Base-by-base conservation (phyloP, 352 stramenopile genomes). In the Albugo laibachii region DNA sequence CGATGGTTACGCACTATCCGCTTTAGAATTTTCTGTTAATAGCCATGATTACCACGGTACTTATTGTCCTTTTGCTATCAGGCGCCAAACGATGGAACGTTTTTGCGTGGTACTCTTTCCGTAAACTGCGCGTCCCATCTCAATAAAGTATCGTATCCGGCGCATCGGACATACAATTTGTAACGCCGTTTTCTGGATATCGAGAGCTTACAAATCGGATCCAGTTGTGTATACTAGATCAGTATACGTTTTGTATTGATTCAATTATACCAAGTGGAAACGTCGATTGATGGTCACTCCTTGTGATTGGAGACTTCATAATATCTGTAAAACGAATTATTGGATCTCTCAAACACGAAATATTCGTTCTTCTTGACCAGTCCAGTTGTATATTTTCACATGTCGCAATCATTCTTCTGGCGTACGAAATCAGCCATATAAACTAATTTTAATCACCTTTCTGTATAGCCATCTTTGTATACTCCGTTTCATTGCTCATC, bases 141-240 rank as follows among this genome's bases (percentile, higher is more conserved):
- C 20, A 10, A 43, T 43, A 3, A 10, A 24, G 3, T 43, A 8
- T 8, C n/a, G n/a, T n/a, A n/a, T n/a, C n/a, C 24, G 24, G 24
- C 3, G 3, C 24, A 10, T 3, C 24, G 24, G 16, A 43, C 8
- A 8, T 43, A 8, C 20, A 43, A 19, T 43, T 3, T 3, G 20
- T 43, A 97, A 97, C 59, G 94, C 91, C 21, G 61, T 97, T 35
- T 97, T 96, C 63, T 97, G 91, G 87, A 94, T 61, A 84, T 94
- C 40, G 95, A 97, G 56, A 88, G 81, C 21, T 96, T 95, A 55
- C 80, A n/a, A n/a, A n/a, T n/a, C n/a, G n/a, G n/a, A n/a, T n/a
- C n/a, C n/a, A n/a, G n/a, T n/a, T n/a, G n/a, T n/a, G n/a, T n/a
- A n/a, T n/a, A n/a, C n/a, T n/a, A n/a, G n/a, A n/a, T n/a, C n/a